phyloP scores from a whole-genome alignment of 805 yeast genomes.

The Candida tammaniensis region DNA sequence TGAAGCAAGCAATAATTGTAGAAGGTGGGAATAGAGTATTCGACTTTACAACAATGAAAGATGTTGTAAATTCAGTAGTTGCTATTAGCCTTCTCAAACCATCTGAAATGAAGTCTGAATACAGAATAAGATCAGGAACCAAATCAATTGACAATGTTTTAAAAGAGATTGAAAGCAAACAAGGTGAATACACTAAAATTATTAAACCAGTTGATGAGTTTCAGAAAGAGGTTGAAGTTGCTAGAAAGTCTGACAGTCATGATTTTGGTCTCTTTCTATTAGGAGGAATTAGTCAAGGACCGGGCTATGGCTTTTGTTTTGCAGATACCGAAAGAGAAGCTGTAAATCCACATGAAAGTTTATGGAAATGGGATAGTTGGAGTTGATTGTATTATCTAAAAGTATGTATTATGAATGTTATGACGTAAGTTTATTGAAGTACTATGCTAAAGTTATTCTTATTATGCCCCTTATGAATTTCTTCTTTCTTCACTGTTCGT shows the following conservation, averaged over 20 bases:
- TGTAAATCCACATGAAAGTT: constrained; percentile 7
- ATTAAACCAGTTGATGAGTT: background rate
- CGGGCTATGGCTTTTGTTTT: constrained; percentile 2
- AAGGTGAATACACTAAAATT: constrained; percentile 1
- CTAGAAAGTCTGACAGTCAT: background rate
- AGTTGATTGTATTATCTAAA: no score
- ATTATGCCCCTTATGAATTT: constrained; percentile 52
- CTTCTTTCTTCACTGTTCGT: constrained; percentile 37
- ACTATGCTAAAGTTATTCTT: constrained; percentile 67
- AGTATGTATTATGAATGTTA: no score
- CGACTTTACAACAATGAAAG: constrained; percentile 34
- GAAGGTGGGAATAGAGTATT: constrained; percentile 37
- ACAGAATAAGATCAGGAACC: constrained; percentile 43
- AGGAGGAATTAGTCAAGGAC: constrained; percentile 1
- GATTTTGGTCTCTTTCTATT: background rate
- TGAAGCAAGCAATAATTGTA: constrained; percentile 30
- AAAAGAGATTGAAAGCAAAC: constrained; percentile 1
- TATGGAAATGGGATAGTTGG: constrained; percentile 9
- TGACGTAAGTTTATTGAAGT: background rate
- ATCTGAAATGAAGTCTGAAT: constrained; percentile 38
- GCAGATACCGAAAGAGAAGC: constrained; percentile 3
- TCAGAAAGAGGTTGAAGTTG: constrained; percentile 1
- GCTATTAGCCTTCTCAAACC: constrained; percentile 38
- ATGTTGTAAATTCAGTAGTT: constrained; percentile 45
- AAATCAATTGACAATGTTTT: constrained; percentile 38